A percentile compares a stretch with the other conserved stretches of the same genome.
These are phyloP conservation scores for Dioscorea cayenensis DNA, from an alignment of 116 monocot species.

Conservation along the genomic window DNA sequence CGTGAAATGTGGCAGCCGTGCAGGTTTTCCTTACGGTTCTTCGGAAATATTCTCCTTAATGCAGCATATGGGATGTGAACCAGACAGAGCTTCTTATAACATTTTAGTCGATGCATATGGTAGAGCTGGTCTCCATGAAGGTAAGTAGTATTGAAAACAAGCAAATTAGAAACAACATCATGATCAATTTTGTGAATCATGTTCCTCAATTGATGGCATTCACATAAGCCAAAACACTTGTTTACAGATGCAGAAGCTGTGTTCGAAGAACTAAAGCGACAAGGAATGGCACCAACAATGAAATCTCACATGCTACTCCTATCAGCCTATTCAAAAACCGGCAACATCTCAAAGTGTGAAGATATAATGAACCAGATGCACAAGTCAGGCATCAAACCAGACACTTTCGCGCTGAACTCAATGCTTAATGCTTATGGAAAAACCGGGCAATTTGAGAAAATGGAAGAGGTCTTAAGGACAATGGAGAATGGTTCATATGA, in stretches of 20 bases:
- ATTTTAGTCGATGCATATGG: constrained; percentile 94
- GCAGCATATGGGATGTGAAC: constrained; percentile 95
- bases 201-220: too few species aligned
- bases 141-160: constrained; percentile 17
- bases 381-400: constrained; percentile 66
- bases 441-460: constrained; percentile 55
- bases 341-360: constrained; percentile 73
- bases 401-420: constrained; percentile 73
- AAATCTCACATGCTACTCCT: constrained; percentile 94
- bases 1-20: constrained; percentile 43
- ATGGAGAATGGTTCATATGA: constrained; percentile 44
- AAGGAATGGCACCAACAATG: constrained; percentile 80
- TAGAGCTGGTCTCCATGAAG: constrained; percentile 79
- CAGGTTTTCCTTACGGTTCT: constrained; percentile 70
- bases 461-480: constrained; percentile 52
- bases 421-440: constrained; percentile 80
- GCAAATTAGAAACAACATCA: neutral
- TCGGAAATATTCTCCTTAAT: constrained; percentile 86
- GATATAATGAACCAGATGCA: constrained; percentile 77
- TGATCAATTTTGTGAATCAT: neutral
- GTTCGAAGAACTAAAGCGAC: constrained; percentile 74
- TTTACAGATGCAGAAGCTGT: constrained; percentile 51
- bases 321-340: constrained; percentile 70
- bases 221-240: neutral
- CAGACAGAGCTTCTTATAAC: constrained; percentile 85